Evolutionary conservation across 2,329 filamentous ascomycete species (phyloP).

Genomic region (Coccinonectria pachysandricola): DNA sequence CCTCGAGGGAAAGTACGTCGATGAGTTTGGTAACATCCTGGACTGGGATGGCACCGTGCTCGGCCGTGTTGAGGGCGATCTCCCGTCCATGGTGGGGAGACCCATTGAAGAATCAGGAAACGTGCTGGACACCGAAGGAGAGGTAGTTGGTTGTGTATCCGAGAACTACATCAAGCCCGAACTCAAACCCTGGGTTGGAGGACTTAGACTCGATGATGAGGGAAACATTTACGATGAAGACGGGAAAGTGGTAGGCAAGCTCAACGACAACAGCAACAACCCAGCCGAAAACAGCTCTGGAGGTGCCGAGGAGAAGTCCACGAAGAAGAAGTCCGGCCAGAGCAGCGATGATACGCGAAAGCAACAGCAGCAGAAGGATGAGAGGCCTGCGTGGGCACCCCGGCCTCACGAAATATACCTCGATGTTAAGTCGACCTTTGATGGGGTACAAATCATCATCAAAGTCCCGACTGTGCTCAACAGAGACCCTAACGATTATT

Average conservation of each 20-base stretch:
- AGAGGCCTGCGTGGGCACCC: slow-evolving; percentile 26
- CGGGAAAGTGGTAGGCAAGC: slow-evolving; percentile 50
- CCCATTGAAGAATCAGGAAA: slow-evolving; percentile 36
- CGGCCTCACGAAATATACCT: slow-evolving; percentile 44
- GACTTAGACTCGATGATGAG: slow-evolving; percentile 44
- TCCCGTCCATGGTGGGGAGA: slow-evolving; percentile 44
- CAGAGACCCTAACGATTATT: slow-evolving; percentile 15
- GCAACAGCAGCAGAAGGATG: background rate
- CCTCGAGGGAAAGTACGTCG: slow-evolving; percentile 37
- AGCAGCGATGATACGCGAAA: slow-evolving; percentile 2
- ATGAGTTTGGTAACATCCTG: slow-evolving; percentile 45
- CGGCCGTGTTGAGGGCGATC: slow-evolving; percentile 41
- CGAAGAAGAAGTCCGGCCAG: slow-evolving; percentile 1
- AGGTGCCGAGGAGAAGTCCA: slow-evolving; percentile 2
- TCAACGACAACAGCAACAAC: slow-evolving; percentile 38
- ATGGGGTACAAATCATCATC: slow-evolving; percentile 47
- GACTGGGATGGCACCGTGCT: slow-evolving; percentile 39
- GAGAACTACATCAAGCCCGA: slow-evolving; percentile 43
- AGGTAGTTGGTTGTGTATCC: slow-evolving; percentile 66
- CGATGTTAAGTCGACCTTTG: slow-evolving; percentile 47
- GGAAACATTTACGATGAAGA: slow-evolving; percentile 48
- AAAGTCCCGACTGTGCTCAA: slow-evolving; percentile 47
- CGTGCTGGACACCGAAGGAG: slow-evolving; percentile 65
- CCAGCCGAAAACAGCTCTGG: background rate
- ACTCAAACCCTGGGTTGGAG: slow-evolving; percentile 40